phyloP scores from a whole-genome alignment of 2,329 filamentous ascomycete genomes.

The Penicillium frequentans region DNA sequence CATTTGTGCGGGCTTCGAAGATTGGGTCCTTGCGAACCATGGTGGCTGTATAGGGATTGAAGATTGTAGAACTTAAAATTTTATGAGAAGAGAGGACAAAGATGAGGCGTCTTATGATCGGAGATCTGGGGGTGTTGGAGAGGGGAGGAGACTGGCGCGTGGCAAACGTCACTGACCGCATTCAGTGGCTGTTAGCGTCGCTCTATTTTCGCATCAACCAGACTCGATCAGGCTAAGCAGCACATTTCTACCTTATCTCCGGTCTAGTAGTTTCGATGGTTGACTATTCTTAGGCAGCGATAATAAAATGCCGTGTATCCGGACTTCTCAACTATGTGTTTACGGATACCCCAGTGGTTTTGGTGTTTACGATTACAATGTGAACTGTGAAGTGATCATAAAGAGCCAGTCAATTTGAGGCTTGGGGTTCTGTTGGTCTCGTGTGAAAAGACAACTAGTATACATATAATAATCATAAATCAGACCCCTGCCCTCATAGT shows the following conservation, averaged over 20 bases:
- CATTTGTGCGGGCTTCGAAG: slow-evolving; percentile 45
- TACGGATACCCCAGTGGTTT: not conserved
- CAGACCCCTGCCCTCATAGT: slow-evolving; percentile 14
- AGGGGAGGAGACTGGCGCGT: slow-evolving; percentile 11
- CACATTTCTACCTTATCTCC: not conserved
- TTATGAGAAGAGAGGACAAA: not conserved
- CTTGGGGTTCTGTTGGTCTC: not conserved
- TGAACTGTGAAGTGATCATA: not conserved
- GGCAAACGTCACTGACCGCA: slow-evolving; percentile 30
- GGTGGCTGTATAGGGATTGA: not conserved
- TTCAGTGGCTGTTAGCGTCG: slow-evolving; percentile 15
- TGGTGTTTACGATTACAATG: not conserved
- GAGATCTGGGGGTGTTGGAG: not conserved
- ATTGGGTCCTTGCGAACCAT: slow-evolving; percentile 45
- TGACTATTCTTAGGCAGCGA: not conserved
- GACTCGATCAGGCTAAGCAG: not conserved
- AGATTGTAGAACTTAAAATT: not conserved
- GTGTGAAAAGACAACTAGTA: not conserved
- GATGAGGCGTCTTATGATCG: not conserved
- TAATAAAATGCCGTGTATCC: not conserved
- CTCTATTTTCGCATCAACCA: slow-evolving; percentile 1
- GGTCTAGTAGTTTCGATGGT: not conserved
- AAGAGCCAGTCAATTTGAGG: not conserved
- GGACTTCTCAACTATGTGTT: not conserved
- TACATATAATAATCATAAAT: not conserved